These are phyloP conservation scores for Quercus variabilis DNA, from an alignment of 306 rosid species.

Conservation along the genomic window DNA sequence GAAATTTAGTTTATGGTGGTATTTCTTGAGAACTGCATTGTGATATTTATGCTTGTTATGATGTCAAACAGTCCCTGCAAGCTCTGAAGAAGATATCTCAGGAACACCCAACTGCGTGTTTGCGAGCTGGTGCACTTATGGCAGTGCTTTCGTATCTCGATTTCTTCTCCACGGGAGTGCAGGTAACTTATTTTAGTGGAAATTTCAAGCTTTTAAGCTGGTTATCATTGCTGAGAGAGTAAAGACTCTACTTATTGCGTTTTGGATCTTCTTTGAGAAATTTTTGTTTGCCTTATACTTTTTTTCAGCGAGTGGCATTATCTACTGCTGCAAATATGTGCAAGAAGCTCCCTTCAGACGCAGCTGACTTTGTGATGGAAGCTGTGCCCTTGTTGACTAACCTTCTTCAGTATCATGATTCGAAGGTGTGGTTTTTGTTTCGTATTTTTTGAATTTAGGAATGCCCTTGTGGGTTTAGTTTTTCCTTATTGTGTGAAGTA, in stretches of 20 bases:
- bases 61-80: conserved; percentile 83
- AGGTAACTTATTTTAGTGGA: conserved; percentile 42
- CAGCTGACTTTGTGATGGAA: conserved; percentile 99
- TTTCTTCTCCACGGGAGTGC: conserved; percentile 97
- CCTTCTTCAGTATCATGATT: conserved; percentile 95
- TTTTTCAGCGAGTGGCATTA: conserved; percentile 84
- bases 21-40: neutral
- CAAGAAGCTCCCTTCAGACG: conserved; percentile 99
- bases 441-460: neutral
- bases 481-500: neutral
- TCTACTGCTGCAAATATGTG: conserved; percentile 99
- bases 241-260: neutral
- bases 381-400: conserved; percentile 94
- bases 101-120: conserved; percentile 99
- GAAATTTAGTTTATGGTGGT: neutral
- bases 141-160: conserved; percentile 97
- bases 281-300: conserved; percentile 4
- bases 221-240: neutral
- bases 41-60: conserved; percentile 29
- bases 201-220: neutral
- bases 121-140: conserved; percentile 99
- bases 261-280: neutral
- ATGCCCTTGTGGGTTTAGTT: neutral
- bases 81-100: conserved; percentile 96
- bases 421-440: conserved; percentile 54